Base-by-base conservation (phyloP, 306 rosid genomes). In the Glycine tomentella region DNA sequence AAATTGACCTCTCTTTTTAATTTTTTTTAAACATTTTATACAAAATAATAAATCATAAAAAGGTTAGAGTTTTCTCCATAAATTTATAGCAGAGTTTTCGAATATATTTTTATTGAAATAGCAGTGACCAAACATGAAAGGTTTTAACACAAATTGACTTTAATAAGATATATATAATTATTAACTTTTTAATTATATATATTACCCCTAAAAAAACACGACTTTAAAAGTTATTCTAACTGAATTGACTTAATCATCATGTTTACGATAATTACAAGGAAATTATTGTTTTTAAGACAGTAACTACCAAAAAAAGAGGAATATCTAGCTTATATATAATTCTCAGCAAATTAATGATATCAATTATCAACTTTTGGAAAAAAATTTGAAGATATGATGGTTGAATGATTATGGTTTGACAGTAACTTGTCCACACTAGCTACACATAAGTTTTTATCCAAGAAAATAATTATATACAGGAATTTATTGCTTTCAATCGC, bases 341-440 rank as follows among this genome's bases (percentile, higher is more conserved):
- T 34, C 36, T 34, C 2, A 34, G 36, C 36, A 34, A 34, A 34
- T 34, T 34, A 34, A 34, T 34, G 3, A 34, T 34, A 34, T 34
- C 36, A 34, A 34, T 34, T 34, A 34, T 34, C 36, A 34, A 34
- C 36, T 34, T 34, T 34, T 34, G 36, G 4, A 34, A 34, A 1
- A 34, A 34, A 34, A 34, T 50, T 51, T 15, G 62, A 51, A n/a
- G n/a, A n/a, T n/a, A n/a, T n/a, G n/a, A n/a, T 48, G 79, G 25
- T 68, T 42, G 61, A 80, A 75, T 71, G 68, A 70, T 58, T 42
- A 53, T 55, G 51, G 75, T n/a, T 81, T 72, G 86, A 72, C 80
- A 83, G 72, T 7, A 55, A 6, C 55, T 63, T 50, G 14, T 44
- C 25, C 42, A 2, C 51, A 50, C 4, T 44, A 33, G 34, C 81